phyloP scores from a whole-genome alignment of 441 rosid genomes.

The Lepidium campestre region DNA sequence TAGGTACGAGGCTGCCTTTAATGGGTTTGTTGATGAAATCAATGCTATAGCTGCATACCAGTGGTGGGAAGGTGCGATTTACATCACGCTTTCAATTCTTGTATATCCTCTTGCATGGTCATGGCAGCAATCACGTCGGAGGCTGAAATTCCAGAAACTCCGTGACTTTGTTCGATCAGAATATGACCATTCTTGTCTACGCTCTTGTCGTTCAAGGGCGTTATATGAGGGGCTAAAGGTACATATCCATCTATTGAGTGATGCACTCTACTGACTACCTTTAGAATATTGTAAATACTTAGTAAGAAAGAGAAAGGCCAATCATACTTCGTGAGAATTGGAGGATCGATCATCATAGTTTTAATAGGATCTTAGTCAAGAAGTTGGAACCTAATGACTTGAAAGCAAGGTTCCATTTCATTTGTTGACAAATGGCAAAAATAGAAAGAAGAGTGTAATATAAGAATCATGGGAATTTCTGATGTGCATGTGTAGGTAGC shows the following conservation, averaged over 20 bases:
- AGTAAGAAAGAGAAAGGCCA: neutral
- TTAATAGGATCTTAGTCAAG: neutral
- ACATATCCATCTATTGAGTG: neutral
- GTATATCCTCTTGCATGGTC: slow-evolving; percentile 89
- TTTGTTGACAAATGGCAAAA: neutral
- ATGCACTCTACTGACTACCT: neutral
- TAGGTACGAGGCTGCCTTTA: slow-evolving; percentile 86
- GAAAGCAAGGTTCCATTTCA: neutral
- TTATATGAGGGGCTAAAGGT: slow-evolving; percentile 95
- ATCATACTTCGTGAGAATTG: neutral
- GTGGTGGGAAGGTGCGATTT: slow-evolving; percentile 94
- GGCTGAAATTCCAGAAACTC: slow-evolving; percentile 70
- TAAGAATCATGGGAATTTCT: neutral
- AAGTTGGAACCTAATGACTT: neutral
- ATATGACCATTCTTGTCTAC: slow-evolving; percentile 90
- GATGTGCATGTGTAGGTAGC: slow-evolving; percentile 49
- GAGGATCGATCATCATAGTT: neutral
- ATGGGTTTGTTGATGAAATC: slow-evolving; percentile 79
- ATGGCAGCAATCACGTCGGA: slow-evolving; percentile 77
- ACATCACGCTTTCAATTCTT: slow-evolving; percentile 64
- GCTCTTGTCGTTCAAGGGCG: slow-evolving; percentile 94
- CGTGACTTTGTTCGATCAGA: slow-evolving; percentile 93
- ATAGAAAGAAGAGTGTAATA: neutral
- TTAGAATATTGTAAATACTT: neutral
- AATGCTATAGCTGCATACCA: slow-evolving; percentile 79